Percentiles rank a stretch among this genome's conserved stretches.
phyloP scores from a whole-genome alignment of 352 stramenopile genomes.

The Saprolegnia parasitica region DNA sequence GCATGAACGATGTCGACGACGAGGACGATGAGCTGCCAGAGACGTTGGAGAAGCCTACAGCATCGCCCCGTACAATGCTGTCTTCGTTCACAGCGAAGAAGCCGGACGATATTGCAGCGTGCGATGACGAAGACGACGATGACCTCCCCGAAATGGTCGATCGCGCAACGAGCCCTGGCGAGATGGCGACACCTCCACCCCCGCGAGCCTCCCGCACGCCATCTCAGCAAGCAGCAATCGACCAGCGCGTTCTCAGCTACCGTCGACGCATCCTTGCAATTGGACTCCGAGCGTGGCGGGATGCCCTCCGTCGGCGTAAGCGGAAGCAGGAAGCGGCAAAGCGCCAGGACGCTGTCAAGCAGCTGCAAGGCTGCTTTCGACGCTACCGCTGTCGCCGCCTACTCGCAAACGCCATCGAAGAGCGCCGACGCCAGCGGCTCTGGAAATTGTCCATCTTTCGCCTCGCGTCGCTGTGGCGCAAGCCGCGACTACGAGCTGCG shows the following conservation, averaged over 20 bases:
- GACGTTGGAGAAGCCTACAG: slow-evolving; percentile 2
- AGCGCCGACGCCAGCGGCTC: too few species aligned
- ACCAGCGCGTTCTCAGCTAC: slow-evolving; percentile 43
- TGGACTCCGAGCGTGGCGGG: slow-evolving; percentile 48
- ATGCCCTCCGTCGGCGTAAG: slow-evolving; percentile 36
- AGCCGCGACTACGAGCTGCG: too few species aligned
- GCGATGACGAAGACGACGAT: slow-evolving; percentile 39
- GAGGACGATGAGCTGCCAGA: background rate
- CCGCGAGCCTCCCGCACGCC: slow-evolving; percentile 30
- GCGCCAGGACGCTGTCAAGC: slow-evolving; percentile 17
- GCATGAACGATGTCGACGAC: background rate
- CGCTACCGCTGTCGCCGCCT: slow-evolving; percentile 17
- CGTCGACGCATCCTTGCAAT: slow-evolving; percentile 40
- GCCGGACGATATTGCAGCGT: background rate
- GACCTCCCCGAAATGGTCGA: slow-evolving; percentile 58
- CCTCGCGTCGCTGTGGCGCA: too few species aligned
- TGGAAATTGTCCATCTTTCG: too few species aligned
- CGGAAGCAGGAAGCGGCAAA: background rate
- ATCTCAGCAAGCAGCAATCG: slow-evolving; percentile 59
- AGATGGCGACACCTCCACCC: background rate
- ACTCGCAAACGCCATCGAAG: background rate
- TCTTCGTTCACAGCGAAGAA: background rate
- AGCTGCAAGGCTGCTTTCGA: slow-evolving; percentile 15
- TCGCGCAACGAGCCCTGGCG: background rate
- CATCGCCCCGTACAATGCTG: background rate